Evolutionary conservation across 83 land plant species (phyloP).

Genomic region (Picea abies): DNA sequence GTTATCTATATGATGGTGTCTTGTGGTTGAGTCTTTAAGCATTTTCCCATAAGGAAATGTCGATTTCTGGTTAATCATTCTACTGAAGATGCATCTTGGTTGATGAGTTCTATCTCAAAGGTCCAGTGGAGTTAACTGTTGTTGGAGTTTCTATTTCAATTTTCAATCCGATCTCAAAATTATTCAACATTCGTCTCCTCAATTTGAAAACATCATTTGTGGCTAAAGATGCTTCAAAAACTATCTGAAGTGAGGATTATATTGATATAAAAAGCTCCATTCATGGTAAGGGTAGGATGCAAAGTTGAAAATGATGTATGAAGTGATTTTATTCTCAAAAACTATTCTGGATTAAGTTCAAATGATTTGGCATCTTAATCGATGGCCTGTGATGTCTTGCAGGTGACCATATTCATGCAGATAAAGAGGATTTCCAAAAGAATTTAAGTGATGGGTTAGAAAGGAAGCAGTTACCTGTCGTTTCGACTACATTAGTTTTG

Average conservation of each 20-base stretch:
- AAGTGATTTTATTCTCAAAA: neutral
- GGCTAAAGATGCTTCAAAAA: slow-evolving; percentile 69
- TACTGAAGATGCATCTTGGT: neutral
- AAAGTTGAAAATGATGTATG: neutral
- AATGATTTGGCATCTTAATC: slow-evolving; percentile 2
- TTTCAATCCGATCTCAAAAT: too few species aligned
- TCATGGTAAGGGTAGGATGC: neutral
- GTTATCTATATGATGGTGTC: too few species aligned
- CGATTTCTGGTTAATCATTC: neutral
- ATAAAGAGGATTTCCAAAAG: neutral
- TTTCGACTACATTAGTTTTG: slow-evolving; percentile 85
- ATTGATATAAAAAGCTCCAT: too few species aligned
- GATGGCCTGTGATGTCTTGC: neutral
- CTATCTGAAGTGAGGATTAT: slow-evolving; percentile 6
- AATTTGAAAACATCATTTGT: slow-evolving; percentile 96
- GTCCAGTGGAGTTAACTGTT: slow-evolving; percentile 82
- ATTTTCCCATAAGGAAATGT: neutral
- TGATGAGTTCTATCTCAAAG: slow-evolving; percentile 29
- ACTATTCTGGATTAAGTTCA: neutral
- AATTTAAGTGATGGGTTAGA: neutral
- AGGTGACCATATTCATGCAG: neutral
- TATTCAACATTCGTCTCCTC: slow-evolving; percentile 65
- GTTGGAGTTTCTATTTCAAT: too few species aligned
- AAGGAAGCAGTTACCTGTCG: slow-evolving; percentile 62
- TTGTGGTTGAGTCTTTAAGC: neutral